Evolutionary conservation across 148 eudicot species (phyloP), one percentile per base, ranked within the genome.

Genomic region (Diospyros lotus): DNA sequence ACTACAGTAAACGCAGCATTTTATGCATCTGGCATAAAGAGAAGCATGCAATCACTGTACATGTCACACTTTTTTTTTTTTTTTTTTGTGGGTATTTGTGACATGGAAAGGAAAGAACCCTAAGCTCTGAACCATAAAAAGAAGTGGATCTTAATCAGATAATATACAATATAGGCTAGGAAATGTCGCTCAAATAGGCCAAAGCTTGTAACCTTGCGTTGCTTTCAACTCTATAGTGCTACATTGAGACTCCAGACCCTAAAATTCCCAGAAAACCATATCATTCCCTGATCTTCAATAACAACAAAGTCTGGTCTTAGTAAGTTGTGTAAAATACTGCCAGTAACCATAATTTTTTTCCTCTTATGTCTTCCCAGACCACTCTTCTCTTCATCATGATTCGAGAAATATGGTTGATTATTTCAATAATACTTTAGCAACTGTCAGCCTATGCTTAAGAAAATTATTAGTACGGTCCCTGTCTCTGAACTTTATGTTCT

Each of bases 271-370:
- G 3, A 13, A 2, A 65, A 65, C 18, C 51, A 43, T n/a, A 65
- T 43, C 5, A 13, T 64, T 18, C 9, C 4, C 14, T 64, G 50
- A 14, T 42, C 68, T 42, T 64, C 9, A 13, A 50, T 64, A 43
- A 48, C 4, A 9, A 42, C 60, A 41, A 56, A 71, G 50, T 56
- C 28, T 55, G 50, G 51, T 56, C 66, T 3, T 44, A 10, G 45
- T 18, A n/a, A 3, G 50, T 14, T 43, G 13, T 17, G 4, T 9
- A 41, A 58, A 58, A 58, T 5, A n/a, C 11, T n/a, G 74, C 64
- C 41, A 12, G 54, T 72, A 17, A 45, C 51, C 9, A 28, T 39
- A 72, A 5, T 58, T 72, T 72, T 72, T 65, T 58, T 69, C 54
- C 43, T 53, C 2, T 7, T 1, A 2, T 6, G 3, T 14, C 68